These are phyloP conservation scores for Begonia masoniana DNA, from an alignment of 306 rosid species.

Conservation along the genomic window DNA sequence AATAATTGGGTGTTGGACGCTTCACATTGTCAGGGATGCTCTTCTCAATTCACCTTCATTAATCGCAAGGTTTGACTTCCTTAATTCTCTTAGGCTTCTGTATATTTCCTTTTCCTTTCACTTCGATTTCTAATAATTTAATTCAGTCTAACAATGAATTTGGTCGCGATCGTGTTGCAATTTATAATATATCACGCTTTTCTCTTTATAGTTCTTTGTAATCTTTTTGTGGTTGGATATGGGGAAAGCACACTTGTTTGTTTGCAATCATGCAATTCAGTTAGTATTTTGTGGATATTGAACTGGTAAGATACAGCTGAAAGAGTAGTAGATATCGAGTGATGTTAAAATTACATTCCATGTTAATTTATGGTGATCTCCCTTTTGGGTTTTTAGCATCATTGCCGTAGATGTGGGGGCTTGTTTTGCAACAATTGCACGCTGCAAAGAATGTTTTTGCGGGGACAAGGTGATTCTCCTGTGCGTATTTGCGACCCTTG, in stretches of 20 bases:
- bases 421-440: conserved; percentile 76
- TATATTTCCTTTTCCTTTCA: conserved; percentile 3
- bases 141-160: too few species aligned
- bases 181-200: neutral
- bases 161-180: neutral
- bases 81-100: neutral
- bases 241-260: neutral
- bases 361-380: conserved; percentile 5
- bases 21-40: conserved; percentile 92
- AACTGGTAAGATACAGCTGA: neutral
- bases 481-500: conserved; percentile 94
- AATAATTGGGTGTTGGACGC: conserved; percentile 77
- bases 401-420: conserved; percentile 96
- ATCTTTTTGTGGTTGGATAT: neutral
- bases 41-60: conserved; percentile 87
- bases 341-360: neutral
- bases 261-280: too few species aligned
- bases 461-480: conserved; percentile 95
- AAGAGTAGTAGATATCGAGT: neutral
- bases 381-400: conserved; percentile 55
- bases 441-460: conserved; percentile 72
- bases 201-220: too few species aligned
- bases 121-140: neutral
- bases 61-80: conserved; percentile 69
- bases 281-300: neutral